Conservation (phyloP, 768 basidiomycete species). For the Tulasnella sp. region DNA sequence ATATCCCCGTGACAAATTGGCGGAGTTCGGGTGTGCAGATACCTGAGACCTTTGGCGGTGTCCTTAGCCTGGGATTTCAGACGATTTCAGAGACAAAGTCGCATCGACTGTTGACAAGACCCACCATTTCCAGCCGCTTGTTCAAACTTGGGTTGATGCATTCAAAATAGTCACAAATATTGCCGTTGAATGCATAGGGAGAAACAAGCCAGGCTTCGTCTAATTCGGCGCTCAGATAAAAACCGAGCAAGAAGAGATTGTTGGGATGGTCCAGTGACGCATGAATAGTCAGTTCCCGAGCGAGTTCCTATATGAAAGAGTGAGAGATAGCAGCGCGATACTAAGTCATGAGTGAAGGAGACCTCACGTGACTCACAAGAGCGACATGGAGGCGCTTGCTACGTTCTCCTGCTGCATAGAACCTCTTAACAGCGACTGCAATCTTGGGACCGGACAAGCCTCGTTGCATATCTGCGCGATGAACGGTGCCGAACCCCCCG, state of each 20-base stretch:
- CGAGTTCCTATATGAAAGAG: neutral
- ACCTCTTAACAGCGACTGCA: conserved; percentile 2
- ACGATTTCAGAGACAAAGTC: neutral
- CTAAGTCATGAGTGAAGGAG: neutral
- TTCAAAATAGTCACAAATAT: neutral
- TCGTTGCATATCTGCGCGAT: too few species aligned
- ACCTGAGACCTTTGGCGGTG: neutral
- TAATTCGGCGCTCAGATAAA: neutral
- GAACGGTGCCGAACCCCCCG: too few species aligned
- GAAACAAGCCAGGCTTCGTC: conserved; percentile 2
- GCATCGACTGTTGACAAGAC: neutral
- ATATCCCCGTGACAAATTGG: conserved; percentile 7
- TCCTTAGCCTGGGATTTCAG: neutral
- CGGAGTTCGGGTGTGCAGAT: neutral
- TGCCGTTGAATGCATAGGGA: neutral
- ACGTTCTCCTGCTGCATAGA: neutral
- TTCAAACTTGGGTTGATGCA: neutral
- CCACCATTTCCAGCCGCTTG: neutral
- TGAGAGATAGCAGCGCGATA: too few species aligned
- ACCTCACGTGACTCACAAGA: neutral
- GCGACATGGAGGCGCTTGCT: neutral
- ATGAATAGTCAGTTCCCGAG: neutral
- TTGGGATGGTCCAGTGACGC: neutral
- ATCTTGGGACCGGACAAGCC: too few species aligned
- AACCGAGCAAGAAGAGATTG: conserved; percentile 1